Base-by-base conservation (phyloP, 139 green algal genomes). In the Trebouxia sp. region DNA sequence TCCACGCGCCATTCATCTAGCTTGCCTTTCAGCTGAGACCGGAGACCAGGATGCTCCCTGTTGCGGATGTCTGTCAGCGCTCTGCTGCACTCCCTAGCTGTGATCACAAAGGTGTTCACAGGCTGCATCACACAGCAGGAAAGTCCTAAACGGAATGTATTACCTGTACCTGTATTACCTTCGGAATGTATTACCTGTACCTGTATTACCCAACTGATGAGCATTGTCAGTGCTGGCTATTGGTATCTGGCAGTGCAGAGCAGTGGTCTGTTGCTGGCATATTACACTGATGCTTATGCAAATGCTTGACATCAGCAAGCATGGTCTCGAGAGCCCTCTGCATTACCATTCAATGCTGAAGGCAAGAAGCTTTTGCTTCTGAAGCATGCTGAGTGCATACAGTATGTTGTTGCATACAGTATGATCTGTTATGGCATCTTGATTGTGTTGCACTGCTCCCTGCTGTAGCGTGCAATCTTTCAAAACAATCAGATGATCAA, bases 91-190 rank as follows among this genome's bases (percentile, higher is more conserved):
- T 92, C 91, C 10, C 93, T 80, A 0, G 93, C 95, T 37, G 94
- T 98, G 62, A 97, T 94, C 1, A 92, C 82, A 79, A 96, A 96
- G 0, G 88, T 95, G 88, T 97, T 98, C 56, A 96, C 82, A 0
- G 89, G 87, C 78, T 87, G 74, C 77, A 80, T 38, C 15, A 39
- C 39, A 58, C n/a, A 58, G 20, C 56, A 69, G 24, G 5, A 69
- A 37, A 26, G 62, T 43, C 22, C 26, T 9, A 22, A 37, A 72
- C 30, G 10, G 0, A 1, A 45, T 75, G n/a, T 45, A 32, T 28
- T 43, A n/a, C n/a, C n/a, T n/a, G n/a, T n/a, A n/a, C n/a, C n/a
- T n/a, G n/a, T n/a, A n/a, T n/a, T n/a, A n/a, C n/a, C n/a, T n/a
- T n/a, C n/a, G n/a, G n/a, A n/a, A n/a, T n/a, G n/a, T n/a, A n/a